Evolutionary conservation across 176 grass and related monocot genomes (phyloP).

Genomic region (Zea luxurians): DNA sequence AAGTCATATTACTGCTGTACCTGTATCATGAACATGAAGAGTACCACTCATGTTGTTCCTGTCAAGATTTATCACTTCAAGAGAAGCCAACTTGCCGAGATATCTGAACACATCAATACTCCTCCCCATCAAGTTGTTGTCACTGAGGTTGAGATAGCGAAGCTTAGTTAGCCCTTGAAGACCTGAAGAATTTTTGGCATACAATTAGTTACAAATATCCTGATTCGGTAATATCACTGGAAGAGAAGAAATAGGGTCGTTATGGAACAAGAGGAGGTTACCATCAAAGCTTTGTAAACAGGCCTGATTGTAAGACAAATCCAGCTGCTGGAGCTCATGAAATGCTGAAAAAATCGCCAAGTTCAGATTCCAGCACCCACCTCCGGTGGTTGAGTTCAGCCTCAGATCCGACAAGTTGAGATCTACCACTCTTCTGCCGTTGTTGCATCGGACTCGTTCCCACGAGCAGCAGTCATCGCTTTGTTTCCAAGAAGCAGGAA

Average conservation of each 20-base stretch:
- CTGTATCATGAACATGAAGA: background rate
- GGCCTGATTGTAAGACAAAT: background rate
- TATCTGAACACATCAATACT: background rate
- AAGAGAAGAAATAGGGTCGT: too few relatives aligned
- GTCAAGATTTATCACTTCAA: background rate
- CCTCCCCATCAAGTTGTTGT: background rate
- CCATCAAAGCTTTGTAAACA: background rate
- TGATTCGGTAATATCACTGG: background rate
- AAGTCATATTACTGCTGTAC: background rate
- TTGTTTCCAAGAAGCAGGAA: background rate
- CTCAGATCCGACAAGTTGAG: background rate
- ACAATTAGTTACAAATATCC: background rate
- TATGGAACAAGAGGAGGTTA: background rate
- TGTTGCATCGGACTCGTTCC: conserved; percentile 9
- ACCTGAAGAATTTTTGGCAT: background rate
- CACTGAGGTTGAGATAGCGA: conserved; percentile 14
- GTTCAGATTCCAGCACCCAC: background rate
- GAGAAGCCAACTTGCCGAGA: conserved; percentile 10
- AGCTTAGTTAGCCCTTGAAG: background rate
- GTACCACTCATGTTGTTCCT: background rate
- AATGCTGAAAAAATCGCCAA: background rate
- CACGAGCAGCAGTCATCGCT: background rate
- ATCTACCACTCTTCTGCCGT: background rate
- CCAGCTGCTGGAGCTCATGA: background rate
- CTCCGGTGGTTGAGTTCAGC: background rate